Base-by-base conservation (phyloP, 1,139 yeast genomes). In the Candida neerlandica region DNA sequence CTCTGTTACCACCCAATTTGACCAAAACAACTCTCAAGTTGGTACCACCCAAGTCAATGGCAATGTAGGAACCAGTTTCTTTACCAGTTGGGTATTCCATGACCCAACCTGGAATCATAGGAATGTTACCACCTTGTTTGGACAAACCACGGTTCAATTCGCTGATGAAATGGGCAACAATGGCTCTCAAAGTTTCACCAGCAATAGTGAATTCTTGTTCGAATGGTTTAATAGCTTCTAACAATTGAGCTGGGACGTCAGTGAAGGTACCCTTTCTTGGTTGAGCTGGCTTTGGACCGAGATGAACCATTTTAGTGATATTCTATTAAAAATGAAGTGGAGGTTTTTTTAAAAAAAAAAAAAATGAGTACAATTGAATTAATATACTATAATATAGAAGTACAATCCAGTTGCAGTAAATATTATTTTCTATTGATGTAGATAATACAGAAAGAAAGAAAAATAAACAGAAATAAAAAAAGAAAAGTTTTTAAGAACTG, bases 51-150 rank as follows among this genome's bases (percentile, higher is more conserved):
- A 94, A 81, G 69, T 94, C 99, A 55, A 94, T 86, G 47, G 98
- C 97, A 65, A 94, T 73, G 70, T 81, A 94, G 58, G 89, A 85
- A 57, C 99, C 99, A 42, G 78, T 79, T 70, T 94, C 99, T 58
- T 83, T 72, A 60, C 98, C 98, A 44, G 95, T 86, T 54, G 99
- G 98, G 77, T 77, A 86, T 62, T 88, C 96, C 81, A 90, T 77
- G 48, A 92, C 97, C 97, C 97, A 92, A 55, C 96, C 89, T 41
- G 96, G 96, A 64, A 87, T 90, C 99, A 92, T 94, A 52, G 98
- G 98, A 63, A 89, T 88, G 68, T 86, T 86, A 51, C 95, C 94
- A 44, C 95, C 95, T 46, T 73, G 62, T 65, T 82, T 82, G 51
- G 90, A 78, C 56, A 89, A 78, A 48, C 96, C 96, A 69, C 87